Conservation (phyloP, 176 grass and related monocot genomes). For the Oryza glumipatula region DNA sequence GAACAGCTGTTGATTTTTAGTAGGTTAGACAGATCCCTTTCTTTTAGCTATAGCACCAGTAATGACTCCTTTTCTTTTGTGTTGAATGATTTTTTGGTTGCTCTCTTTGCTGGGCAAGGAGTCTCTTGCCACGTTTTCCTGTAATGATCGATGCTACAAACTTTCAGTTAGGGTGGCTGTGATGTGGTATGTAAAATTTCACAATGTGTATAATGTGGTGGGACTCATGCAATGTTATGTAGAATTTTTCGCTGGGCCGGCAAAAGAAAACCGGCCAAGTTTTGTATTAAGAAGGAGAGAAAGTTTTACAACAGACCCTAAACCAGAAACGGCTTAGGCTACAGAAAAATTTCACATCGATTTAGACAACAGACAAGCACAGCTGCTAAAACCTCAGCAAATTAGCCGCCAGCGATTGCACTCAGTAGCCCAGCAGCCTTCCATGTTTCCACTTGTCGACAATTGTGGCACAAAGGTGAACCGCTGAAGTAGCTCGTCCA, state of each 20-base stretch:
- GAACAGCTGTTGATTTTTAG: slow-evolving; percentile 15
- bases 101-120: background rate
- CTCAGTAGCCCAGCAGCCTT: too few relatives aligned
- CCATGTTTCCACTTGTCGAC: too few relatives aligned
- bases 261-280: too few relatives aligned
- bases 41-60: background rate
- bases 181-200: background rate
- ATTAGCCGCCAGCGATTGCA: too few relatives aligned
- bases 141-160: background rate
- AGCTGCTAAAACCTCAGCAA: too few relatives aligned
- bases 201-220: background rate
- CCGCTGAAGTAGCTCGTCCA: too few relatives aligned
- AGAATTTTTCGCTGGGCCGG: background rate
- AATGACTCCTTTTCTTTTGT: background rate
- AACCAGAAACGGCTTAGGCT: too few relatives aligned
- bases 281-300: too few relatives aligned
- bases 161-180: background rate
- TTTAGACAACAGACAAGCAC: too few relatives aligned
- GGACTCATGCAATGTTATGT: slow-evolving; percentile 9
- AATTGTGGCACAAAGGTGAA: too few relatives aligned
- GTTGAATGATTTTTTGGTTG: slow-evolving; percentile 16
- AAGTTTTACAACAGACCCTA: too few relatives aligned
- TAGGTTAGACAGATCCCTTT: background rate
- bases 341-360: too few relatives aligned
- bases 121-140: background rate